Percentiles rank a stretch among this genome's conserved stretches.
These are phyloP conservation scores for Henckelia pumila DNA, from an alignment of 257 asterid species.

Conservation along the genomic window DNA sequence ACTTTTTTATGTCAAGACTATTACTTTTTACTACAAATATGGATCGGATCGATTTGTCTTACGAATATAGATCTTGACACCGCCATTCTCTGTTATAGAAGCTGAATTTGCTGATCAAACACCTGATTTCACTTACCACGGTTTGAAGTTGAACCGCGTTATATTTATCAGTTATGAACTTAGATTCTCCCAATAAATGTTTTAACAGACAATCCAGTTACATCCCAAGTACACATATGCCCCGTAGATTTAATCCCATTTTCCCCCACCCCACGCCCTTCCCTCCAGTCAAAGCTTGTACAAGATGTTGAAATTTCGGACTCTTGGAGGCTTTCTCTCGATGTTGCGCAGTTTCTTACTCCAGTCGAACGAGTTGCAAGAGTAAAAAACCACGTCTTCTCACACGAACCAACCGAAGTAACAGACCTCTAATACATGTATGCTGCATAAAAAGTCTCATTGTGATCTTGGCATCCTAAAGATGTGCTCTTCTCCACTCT, in stretches of 20 bases:
- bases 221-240: not conserved
- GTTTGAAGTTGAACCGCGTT: no score
- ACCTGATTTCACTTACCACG: no score
- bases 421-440: not conserved
- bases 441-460: not conserved
- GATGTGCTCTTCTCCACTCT: constrained; percentile 70
- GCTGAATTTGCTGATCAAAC: not conserved
- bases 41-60: no score
- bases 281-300: not conserved
- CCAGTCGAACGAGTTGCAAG: not conserved
- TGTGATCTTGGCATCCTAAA: constrained; percentile 46
- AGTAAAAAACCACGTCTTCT: not conserved
- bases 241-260: not conserved
- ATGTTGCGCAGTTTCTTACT: not conserved
- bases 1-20: no score
- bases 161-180: not conserved
- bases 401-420: not conserved
- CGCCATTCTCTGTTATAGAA: not conserved
- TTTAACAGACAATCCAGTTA: not conserved
- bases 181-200: not conserved
- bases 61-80: no score
- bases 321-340: not conserved
- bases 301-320: not conserved
- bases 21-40: no score
- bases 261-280: not conserved